Percentiles rank a stretch among this genome's conserved stretches.
Evolutionary conservation across 73 alveolate species (phyloP).

Genomic region (Blepharisma japonicum): DNA sequence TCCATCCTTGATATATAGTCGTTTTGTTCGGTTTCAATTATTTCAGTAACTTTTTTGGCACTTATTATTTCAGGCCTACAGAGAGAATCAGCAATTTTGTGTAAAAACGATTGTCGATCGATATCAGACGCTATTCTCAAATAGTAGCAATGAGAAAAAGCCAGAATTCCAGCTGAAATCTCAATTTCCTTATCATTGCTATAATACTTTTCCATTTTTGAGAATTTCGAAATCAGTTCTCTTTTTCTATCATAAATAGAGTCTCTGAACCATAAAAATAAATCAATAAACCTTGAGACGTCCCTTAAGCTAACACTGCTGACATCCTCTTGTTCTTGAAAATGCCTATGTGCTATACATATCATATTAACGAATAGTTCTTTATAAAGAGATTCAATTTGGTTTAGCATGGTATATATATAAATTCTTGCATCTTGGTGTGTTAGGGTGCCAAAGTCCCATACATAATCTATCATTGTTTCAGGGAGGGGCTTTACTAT

Average conservation of each 20-base stretch:
- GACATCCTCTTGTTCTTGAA: conserved; percentile 49
- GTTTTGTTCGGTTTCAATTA: conserved; percentile 39
- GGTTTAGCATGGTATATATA: conserved; percentile 47
- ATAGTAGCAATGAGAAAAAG: conserved; percentile 56
- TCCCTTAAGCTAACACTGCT: conserved; percentile 71
- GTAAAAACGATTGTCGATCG: conserved; percentile 38
- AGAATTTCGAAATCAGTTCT: conserved; percentile 33
- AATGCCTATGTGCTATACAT: conserved; percentile 49
- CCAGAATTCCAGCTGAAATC: conserved; percentile 43
- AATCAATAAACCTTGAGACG: conserved; percentile 57
- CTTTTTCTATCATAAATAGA: conserved; percentile 40
- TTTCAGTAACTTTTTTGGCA: neutral
- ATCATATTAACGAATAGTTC: conserved; percentile 34
- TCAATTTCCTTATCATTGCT: neutral
- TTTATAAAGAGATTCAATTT: conserved; percentile 10
- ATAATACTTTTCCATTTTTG: conserved; percentile 38
- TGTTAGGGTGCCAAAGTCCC: conserved; percentile 62
- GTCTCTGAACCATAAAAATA: conserved; percentile 57
- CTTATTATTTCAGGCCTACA: neutral
- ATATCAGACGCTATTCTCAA: conserved; percentile 39
- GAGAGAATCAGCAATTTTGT: conserved; percentile 31
- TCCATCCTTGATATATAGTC: conserved; percentile 40
- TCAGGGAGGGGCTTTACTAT: conserved; percentile 73
- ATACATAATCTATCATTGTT: conserved; percentile 49
- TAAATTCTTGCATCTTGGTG: conserved; percentile 51